phyloP scores from a whole-genome alignment of 73 alveolate genomes.

The Paramecium bursaria region DNA sequence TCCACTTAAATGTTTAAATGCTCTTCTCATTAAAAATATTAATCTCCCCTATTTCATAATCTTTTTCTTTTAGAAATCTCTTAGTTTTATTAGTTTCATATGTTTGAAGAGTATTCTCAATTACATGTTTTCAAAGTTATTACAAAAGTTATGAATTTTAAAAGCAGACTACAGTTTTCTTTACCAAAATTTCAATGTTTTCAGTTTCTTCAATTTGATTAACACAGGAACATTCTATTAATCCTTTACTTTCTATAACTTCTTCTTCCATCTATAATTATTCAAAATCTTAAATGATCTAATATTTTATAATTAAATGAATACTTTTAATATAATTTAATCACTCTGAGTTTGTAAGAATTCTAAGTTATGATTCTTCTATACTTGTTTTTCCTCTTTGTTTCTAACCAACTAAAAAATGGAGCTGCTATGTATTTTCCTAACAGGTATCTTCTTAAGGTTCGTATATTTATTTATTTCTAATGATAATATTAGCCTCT shows the following conservation, averaged over 20 bases:
- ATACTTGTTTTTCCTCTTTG: neutral
- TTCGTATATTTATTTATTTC: conserved; percentile 14
- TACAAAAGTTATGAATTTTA: conserved; percentile 4
- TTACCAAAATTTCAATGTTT: conserved; percentile 10
- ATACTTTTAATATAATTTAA: conserved; percentile 29
- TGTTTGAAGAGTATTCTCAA: conserved; percentile 29
- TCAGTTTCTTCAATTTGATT: neutral
- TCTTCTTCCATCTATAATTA: conserved; percentile 44
- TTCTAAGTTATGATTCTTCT: neutral
- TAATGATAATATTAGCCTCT: neutral
- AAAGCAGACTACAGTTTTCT: neutral
- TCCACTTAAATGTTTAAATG: neutral
- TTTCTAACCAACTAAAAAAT: conserved; percentile 30
- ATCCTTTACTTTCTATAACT: neutral
- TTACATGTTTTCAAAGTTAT: neutral
- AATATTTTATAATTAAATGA: neutral
- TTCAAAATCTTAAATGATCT: conserved; percentile 16
- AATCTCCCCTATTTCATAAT: conserved; percentile 24
- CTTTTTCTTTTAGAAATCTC: conserved; percentile 42
- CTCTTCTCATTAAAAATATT: neutral
- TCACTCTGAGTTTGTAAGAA: neutral
- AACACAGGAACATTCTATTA: neutral
- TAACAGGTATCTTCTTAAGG: neutral
- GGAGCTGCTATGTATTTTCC: conserved; percentile 50
- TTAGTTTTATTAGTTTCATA: conserved; percentile 36